Evolutionary conservation across 2,329 filamentous ascomycete genomes (phyloP).

Genomic region (Sporothrix pallida): DNA sequence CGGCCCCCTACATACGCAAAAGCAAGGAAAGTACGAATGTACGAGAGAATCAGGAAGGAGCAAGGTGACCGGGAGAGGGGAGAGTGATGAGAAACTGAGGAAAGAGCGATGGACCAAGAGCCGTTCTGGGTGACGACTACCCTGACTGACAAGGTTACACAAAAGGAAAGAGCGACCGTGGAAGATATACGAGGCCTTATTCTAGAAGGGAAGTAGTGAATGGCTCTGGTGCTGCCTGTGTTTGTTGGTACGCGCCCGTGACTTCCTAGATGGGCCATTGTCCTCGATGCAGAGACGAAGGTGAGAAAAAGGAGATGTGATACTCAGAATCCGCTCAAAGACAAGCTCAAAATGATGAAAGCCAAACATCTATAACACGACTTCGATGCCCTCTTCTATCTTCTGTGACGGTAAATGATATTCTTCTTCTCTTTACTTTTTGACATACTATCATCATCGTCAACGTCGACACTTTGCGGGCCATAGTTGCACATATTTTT

Average conservation of each 20-base stretch:
- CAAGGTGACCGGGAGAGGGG: background rate
- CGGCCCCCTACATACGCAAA: background rate
- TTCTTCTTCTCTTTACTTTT: too few relatives aligned
- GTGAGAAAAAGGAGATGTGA: background rate
- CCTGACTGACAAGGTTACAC: background rate
- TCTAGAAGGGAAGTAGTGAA: background rate
- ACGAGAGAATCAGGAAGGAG: background rate
- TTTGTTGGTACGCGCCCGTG: background rate
- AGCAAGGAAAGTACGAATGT: background rate
- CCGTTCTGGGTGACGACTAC: background rate
- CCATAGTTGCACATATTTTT: too few relatives aligned
- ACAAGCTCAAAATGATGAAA: too few relatives aligned
- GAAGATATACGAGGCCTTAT: background rate
- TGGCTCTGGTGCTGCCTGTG: background rate
- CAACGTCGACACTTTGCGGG: too few relatives aligned
- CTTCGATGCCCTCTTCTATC: too few relatives aligned
- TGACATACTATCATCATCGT: too few relatives aligned
- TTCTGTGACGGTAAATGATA: too few relatives aligned
- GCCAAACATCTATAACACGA: too few relatives aligned
- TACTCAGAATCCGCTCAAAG: too few relatives aligned
- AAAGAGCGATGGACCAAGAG: background rate
- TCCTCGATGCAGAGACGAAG: conserved; percentile 12
- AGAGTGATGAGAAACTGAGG: background rate
- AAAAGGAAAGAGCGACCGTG: background rate
- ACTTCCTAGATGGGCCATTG: background rate